A percentile compares a stretch with the other conserved stretches of the same genome.
Conservation (phyloP, 768 basidiomycete genomes). For the Candolleomyces efflorescens region DNA sequence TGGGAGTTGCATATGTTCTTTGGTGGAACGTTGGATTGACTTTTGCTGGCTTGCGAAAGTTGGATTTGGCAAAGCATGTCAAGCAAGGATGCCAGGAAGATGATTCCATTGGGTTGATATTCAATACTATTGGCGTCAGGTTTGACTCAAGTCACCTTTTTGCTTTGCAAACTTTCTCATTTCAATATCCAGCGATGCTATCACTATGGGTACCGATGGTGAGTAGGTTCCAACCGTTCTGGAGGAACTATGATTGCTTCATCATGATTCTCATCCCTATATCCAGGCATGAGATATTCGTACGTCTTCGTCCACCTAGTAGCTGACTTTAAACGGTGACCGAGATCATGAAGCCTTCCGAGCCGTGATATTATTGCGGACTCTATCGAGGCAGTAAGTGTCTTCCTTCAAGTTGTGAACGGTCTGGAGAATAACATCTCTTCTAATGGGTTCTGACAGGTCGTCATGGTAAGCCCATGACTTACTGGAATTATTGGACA, state of each 20-base stretch:
- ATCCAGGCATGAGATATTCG: conserved; percentile 88
- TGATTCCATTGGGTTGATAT: conserved; percentile 75
- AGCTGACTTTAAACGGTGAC: too few relatives aligned
- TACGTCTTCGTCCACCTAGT: too few relatives aligned
- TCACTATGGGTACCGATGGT: conserved; percentile 89
- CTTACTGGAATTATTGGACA: too few relatives aligned
- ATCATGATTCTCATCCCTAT: too few relatives aligned
- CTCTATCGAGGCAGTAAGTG: conserved; percentile 74
- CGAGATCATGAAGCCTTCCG: conserved; percentile 51
- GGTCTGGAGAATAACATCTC: too few relatives aligned
- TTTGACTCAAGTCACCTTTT: conserved; percentile 14
- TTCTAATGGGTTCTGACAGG: too few relatives aligned
- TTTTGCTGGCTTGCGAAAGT: conserved; percentile 41
- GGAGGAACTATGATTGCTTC: too few relatives aligned
- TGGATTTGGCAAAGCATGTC: conserved; percentile 73
- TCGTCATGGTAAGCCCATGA: neutral
- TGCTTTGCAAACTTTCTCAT: neutral
- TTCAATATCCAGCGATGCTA: conserved; percentile 54
- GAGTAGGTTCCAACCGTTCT: conserved; percentile 18
- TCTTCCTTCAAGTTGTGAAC: too few relatives aligned
- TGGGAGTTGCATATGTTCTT: neutral
- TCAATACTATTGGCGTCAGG: conserved; percentile 86
- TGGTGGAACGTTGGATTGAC: too few relatives aligned
- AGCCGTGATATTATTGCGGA: conserved; percentile 89
- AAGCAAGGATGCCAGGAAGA: conserved; percentile 83